Evolutionary conservation across 768 basidiomycete genomes (phyloP).

Genomic region (Kwoniella sp.): DNA sequence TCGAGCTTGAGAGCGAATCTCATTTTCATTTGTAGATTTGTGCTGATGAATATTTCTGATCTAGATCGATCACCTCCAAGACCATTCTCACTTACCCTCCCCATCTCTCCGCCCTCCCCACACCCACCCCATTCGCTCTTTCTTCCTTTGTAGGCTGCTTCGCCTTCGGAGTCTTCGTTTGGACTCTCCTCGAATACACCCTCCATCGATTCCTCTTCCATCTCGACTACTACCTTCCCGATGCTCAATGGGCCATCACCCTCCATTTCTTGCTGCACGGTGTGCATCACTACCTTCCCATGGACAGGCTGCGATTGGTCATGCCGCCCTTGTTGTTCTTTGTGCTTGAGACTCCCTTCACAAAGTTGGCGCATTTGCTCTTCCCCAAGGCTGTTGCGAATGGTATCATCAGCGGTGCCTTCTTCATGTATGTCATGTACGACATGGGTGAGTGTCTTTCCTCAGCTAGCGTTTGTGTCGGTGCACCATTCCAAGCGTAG

Average conservation of each 20-base stretch:
- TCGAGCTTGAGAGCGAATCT: too few relatives aligned
- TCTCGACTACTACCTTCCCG: conserved; percentile 82
- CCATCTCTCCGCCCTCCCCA: conserved; percentile 61
- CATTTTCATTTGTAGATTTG: too few relatives aligned
- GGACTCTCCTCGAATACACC: conserved; percentile 91
- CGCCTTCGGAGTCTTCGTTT: conserved; percentile 80
- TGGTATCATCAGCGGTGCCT: conserved; percentile 83
- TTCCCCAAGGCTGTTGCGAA: conserved; percentile 87
- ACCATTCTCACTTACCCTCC: conserved; percentile 42
- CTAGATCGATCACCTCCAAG: conserved; percentile 42
- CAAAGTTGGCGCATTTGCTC: conserved; percentile 73
- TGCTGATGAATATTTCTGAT: conserved; percentile 58
- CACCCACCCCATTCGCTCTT: conserved; percentile 58
- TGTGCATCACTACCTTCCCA: conserved; percentile 95
- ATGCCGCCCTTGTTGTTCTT: conserved; percentile 92
- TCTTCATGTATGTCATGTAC: conserved; percentile 59
- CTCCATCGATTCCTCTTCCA: conserved; percentile 98
- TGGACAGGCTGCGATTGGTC: conserved; percentile 91
- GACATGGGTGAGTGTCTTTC: conserved; percentile 40
- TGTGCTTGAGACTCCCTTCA: conserved; percentile 79
- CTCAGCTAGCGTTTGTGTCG: not conserved
- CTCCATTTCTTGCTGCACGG: conserved; percentile 93
- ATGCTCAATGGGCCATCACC: conserved; percentile 73
- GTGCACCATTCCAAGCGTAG: not conserved
- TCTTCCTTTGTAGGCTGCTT: conserved; percentile 69